Base-by-base conservation (phyloP, 2,329 filamentous ascomycete species). In the Aspergillus sp. region DNA sequence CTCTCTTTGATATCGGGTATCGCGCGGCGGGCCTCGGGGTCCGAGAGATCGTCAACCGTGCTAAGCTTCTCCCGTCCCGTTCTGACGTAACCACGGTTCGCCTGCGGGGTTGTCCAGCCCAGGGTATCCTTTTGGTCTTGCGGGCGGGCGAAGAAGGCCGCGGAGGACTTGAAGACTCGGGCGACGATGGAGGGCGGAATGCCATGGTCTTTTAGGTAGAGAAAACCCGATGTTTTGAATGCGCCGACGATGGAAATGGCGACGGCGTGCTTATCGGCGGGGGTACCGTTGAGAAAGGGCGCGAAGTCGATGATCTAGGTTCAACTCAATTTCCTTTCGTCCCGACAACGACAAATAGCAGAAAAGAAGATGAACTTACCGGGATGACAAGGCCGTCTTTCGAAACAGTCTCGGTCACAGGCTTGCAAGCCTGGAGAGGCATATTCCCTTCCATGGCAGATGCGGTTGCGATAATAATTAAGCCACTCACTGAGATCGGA, bases 221-320 rank as follows among this genome's bases (percentile, higher is more conserved):
- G 86, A 81, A 97, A 97, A 60, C 93, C 93, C 2, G 93, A 91
- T 1, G 85, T 89, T 70, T 93, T 90, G 80, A 97, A 96, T 47
- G 91, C 93, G 57, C 87, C 74, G 13, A 94, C 87, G 68, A 97
- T 88, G 46, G 89, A 86, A 57, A 87, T 78, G 23, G 92, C 93
- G 1, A 91, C 87, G 48, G 84, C 78, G 54, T 83, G 80, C 68
- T 89, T 90, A 67, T 90, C 81, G 9, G 82, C 70, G 0, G 85
- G 79, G 22, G 84, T 82, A 38, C 90, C 90, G 60, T 83, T 77
- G 25, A 91, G 85, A 76, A 93, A 95, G 48, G 82, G 82, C 13
- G 86, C 87, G 74, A 96, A 93, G 82, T 96, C 88, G 72, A 93
- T 91, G 69, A 93, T 84, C 90, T 93, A 34, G 50, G 23, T 53